Base-by-base conservation (phyloP, 1,284 basidiomycete species). In the Ustilago crameri region DNA sequence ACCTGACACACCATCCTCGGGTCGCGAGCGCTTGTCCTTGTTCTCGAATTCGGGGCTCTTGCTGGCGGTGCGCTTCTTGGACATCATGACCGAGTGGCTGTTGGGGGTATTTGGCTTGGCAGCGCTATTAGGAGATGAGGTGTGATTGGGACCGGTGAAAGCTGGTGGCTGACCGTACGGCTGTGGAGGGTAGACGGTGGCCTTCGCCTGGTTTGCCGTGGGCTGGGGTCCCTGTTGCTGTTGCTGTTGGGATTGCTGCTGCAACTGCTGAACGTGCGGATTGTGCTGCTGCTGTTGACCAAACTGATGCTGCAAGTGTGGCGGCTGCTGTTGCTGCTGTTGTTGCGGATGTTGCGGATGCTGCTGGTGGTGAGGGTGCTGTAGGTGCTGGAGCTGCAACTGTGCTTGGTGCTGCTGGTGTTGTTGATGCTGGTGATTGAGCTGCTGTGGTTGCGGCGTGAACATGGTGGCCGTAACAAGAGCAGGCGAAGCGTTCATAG, bases 21-120 rank as follows among this genome's bases (percentile, higher is more conserved):
- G 74, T n/a, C 74, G 54, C 35, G 59, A 66, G 4, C 70, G 65
- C 63, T 76, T 76, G 58, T 75, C 70, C 57, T 75, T 75, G 48
- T 40, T 56, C 22, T 76, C 74, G 30, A 64, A 61, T 15, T 69
- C 69, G 20, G 74, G 74, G 37, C 74, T 76, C 26, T 73, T 73
- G 58, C 69, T 73, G 18, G 74, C 70, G 26, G 61, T 74, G 34
- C 74, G 66, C 60, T 75, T 76, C 32, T 70, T 68, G 37, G 63
- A 61, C 56, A 66, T 66, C 46, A 54, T 63, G 49, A 68, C 56
- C n/a, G 62, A 51, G 27, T 55, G 55, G 30, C 38, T 62, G 48
- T 59, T 73, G 37, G 65, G 72, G 2, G 59, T 68, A 15, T 51
- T 67, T n/a, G 56, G 54, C 51, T 68, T 75, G 47, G 47, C 69